phyloP scores from a whole-genome alignment of 176 grass and related monocot genomes.

The Canna indica region DNA sequence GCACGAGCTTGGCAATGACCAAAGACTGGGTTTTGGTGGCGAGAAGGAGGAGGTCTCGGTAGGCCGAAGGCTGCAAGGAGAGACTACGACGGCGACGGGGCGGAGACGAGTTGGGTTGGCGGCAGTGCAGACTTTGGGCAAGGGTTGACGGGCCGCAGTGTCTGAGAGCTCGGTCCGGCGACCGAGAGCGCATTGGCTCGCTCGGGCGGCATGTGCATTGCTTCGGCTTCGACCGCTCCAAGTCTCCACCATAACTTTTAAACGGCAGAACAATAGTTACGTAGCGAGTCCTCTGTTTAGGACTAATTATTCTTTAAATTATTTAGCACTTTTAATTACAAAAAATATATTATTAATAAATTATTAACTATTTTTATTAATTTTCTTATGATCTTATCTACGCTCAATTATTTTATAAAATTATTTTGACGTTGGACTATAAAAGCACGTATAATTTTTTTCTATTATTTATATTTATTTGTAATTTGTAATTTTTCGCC shows the following conservation, averaged over 20 bases:
- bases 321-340: no score
- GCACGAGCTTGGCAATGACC: conserved; percentile 34
- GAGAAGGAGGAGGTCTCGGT: conserved; percentile 29
- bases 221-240: background rate
- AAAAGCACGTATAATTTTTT: no score
- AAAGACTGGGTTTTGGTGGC: conserved; percentile 33
- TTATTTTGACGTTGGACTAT: no score
- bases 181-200: background rate
- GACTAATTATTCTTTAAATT: no score
- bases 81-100: background rate
- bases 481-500: no score
- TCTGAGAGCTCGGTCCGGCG: background rate
- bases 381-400: no score
- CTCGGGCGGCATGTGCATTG: background rate
- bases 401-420: no score
- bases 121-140: background rate
- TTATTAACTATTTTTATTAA: no score
- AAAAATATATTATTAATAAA: no score
- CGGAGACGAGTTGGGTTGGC: background rate
- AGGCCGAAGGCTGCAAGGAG: conserved; percentile 27
- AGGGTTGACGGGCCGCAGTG: background rate
- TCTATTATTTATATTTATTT: no score
- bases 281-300: no score
- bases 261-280: no score
- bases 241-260: background rate